Evolutionary conservation across 768 basidiomycete genomes (phyloP).

Genomic region (Suillus cothurnatus): DNA sequence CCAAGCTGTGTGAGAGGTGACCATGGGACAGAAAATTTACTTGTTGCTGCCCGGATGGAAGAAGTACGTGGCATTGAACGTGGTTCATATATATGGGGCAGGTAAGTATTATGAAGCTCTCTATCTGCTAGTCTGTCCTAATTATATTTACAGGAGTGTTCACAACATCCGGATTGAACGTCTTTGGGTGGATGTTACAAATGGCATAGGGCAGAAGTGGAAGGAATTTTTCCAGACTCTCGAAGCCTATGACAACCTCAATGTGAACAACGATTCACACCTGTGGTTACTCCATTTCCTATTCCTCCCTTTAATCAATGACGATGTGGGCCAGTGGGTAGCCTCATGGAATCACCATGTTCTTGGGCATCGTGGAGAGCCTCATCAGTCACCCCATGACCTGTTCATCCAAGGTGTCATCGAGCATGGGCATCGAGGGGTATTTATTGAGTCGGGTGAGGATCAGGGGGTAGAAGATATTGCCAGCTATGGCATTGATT

Average conservation of each 20-base stretch:
- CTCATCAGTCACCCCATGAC: not conserved
- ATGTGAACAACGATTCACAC: conserved; percentile 35
- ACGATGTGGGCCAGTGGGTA: conserved; percentile 37
- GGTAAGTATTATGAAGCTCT: conserved; percentile 18
- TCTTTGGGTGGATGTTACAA: conserved; percentile 46
- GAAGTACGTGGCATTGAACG: conserved; percentile 14
- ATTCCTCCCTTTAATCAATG: conserved; percentile 40
- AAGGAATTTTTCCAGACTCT: conserved; percentile 42
- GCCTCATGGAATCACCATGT: conserved; percentile 43
- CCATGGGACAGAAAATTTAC: conserved; percentile 12
- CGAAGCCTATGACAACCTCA: conserved; percentile 36
- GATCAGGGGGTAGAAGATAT: conserved; percentile 3
- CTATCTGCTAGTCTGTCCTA: not conserved
- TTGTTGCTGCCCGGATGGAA: conserved; percentile 30
- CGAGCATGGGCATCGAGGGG: not conserved
- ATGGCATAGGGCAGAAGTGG: conserved; percentile 42
- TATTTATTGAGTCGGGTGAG: not conserved
- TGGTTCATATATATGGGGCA: conserved; percentile 43
- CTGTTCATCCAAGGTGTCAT: not conserved
- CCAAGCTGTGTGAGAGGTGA: conserved; percentile 38
- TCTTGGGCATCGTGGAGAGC: not conserved
- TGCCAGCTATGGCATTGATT: conserved; percentile 1
- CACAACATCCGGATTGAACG: conserved; percentile 41
- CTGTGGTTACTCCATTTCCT: conserved; percentile 47
- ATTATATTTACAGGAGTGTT: conserved; percentile 18